Conservation (phyloP, 495 filamentous ascomycete genomes). For the Acidiella bohemica region DNA sequence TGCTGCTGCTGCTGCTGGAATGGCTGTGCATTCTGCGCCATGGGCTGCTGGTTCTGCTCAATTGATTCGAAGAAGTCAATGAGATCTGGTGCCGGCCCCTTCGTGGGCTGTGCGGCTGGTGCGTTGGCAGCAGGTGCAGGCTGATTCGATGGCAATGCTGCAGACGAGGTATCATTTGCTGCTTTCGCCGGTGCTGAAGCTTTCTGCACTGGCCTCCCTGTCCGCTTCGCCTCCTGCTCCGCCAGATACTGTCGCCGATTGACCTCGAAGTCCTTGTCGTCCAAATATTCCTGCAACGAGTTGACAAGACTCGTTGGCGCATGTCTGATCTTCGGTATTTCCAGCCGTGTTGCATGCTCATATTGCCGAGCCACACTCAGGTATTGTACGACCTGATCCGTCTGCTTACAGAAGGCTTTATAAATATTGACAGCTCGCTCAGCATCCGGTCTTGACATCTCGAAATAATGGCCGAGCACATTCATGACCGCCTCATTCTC, state of each 20-base stretch:
- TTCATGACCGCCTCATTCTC: slow-evolving; percentile 98
- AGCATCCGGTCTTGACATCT: slow-evolving; percentile 91
- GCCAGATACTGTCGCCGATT: slow-evolving; percentile 84
- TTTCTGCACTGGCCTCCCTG: slow-evolving; percentile 29
- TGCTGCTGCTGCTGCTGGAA: slow-evolving; percentile 30
- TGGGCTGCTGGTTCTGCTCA: slow-evolving; percentile 73
- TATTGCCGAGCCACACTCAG: slow-evolving; percentile 75
- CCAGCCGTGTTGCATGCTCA: slow-evolving; percentile 78
- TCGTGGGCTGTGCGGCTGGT: slow-evolving; percentile 24
- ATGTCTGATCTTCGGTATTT: slow-evolving; percentile 96
- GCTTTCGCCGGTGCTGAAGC: slow-evolving; percentile 25
- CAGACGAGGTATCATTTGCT: slow-evolving; percentile 14
- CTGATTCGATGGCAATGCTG: neutral
- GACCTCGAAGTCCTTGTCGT: slow-evolving; percentile 91
- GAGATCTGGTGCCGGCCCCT: slow-evolving; percentile 62
- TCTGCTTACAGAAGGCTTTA: slow-evolving; percentile 82
- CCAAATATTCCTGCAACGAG: slow-evolving; percentile 86
- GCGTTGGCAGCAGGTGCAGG: no score
- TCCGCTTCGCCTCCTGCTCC: slow-evolving; percentile 68
- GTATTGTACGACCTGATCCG: slow-evolving; percentile 82
- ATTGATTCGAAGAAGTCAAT: slow-evolving; percentile 99
- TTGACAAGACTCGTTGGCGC: slow-evolving; percentile 80
- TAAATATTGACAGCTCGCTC: slow-evolving; percentile 87
- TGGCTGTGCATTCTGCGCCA: slow-evolving; percentile 35
- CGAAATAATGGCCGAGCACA: slow-evolving; percentile 96